Conservation (phyloP, 495 filamentous ascomycete species). For the Neurospora sublineolata region DNA sequence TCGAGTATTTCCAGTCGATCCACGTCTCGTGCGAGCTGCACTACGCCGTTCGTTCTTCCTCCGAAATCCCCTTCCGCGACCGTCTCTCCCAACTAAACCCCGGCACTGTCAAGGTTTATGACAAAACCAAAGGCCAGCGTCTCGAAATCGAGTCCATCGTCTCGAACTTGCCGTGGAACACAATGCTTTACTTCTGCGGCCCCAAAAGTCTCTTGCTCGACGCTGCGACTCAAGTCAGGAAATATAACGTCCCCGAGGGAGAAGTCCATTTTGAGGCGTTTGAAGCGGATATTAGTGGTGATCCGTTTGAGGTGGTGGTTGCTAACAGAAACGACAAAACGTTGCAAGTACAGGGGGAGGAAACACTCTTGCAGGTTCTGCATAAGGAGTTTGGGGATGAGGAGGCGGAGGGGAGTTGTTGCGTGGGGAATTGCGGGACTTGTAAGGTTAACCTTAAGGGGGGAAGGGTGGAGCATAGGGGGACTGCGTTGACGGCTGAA, state of each 20-base stretch:
- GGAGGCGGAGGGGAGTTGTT: conserved; percentile 38
- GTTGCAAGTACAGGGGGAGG: conserved; percentile 29
- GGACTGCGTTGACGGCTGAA: conserved; percentile 34
- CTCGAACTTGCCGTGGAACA: conserved; percentile 29
- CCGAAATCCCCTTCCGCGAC: conserved; percentile 30
- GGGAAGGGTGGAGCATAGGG: conserved; percentile 43
- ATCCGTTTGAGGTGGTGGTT: conserved; percentile 44
- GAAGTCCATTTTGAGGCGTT: conserved; percentile 49
- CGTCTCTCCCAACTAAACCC: conserved; percentile 24
- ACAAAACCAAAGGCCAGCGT: conserved; percentile 32
- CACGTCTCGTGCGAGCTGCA: conserved; percentile 36
- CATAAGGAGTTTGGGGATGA: conserved; percentile 27
- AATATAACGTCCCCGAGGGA: conserved; percentile 25
- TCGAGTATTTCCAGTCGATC: conserved; percentile 25
- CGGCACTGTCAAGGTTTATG: conserved; percentile 32
- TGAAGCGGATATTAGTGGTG: conserved; percentile 35
- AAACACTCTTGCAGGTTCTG: conserved; percentile 34
- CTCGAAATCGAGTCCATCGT: conserved; percentile 37
- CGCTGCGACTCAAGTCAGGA: conserved; percentile 23
- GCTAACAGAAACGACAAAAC: conserved; percentile 14
- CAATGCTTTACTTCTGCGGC: conserved; percentile 44
- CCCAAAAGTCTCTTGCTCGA: conserved; percentile 38
- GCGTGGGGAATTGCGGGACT: conserved; percentile 50
- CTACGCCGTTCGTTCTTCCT: conserved; percentile 35
- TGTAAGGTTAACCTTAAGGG: conserved; percentile 37